phyloP scores from a whole-genome alignment of 441 rosid genomes.

The Gossypium davidsonii region DNA sequence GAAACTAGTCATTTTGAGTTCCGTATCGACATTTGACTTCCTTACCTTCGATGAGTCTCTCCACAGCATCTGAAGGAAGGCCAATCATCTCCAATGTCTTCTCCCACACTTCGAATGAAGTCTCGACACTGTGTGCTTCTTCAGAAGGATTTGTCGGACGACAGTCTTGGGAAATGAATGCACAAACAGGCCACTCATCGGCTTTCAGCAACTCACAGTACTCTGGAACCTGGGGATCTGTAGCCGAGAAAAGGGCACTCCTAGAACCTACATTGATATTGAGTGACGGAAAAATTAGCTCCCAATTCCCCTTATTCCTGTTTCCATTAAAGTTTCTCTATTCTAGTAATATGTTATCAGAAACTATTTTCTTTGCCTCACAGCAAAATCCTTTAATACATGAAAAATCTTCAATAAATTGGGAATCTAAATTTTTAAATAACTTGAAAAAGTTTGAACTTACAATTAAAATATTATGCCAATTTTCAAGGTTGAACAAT shows the following conservation, averaged over 20 bases:
- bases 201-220: conserved; percentile 72
- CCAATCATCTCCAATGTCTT: conserved; percentile 81
- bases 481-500: background rate
- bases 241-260: conserved; percentile 84
- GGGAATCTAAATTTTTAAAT: background rate
- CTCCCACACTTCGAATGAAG: conserved; percentile 72
- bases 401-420: background rate
- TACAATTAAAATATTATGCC: background rate
- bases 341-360: background rate
- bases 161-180: conserved; percentile 87
- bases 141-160: conserved; percentile 85
- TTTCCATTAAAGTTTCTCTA: background rate
- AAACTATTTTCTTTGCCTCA: background rate
- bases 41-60: conserved; percentile 66
- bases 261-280: conserved; percentile 50
- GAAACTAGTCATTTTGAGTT: conserved; percentile 27
- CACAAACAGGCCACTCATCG: conserved; percentile 89
- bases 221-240: conserved; percentile 89
- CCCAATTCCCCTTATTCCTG: background rate
- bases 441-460: background rate
- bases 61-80: conserved; percentile 72
- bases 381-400: background rate
- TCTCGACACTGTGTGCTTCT: conserved; percentile 74
- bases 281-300: background rate
- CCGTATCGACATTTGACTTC: conserved; percentile 57